Base-by-base conservation (phyloP, 2,329 filamentous ascomycete genomes). In the Cladorrhinum sp. region DNA sequence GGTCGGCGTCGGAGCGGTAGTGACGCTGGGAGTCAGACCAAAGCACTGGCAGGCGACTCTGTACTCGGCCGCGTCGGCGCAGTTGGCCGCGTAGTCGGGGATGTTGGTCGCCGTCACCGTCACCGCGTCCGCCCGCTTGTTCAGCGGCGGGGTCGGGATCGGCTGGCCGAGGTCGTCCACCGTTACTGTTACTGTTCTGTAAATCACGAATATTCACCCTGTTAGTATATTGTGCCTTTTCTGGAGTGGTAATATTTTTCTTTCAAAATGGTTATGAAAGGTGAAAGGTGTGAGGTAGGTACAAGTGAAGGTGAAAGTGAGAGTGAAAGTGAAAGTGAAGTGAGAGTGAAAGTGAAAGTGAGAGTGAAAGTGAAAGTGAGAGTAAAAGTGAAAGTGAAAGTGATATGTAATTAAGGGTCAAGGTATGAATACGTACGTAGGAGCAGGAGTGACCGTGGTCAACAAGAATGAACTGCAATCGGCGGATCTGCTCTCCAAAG, bases 11-110 rank as follows among this genome's bases (percentile, higher is more conserved):
- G 75, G 66, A 57, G 73, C 76, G 10, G 77, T 79, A 60, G 70
- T 73, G 51, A 74, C 71, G 2, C 68, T 63, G 39, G 71, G 72
- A 42, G 76, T 78, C 70, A 80, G 72, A 54, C 77, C 77, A 71
- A 73, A 80, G 75, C 78, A 80, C 57, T 70, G 71, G 74, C 77
- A 80, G 57, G 74, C 77, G 39, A 76, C 76, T 30, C 75, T 70
- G 71, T 78, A 80, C 52, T 70, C 68, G 30, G 64, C 67, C 16
- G 65, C 66, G 48, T 69, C 63, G 58, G 69, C 67, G 70, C 76
- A 79, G 50, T 69, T 68, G 20, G 73, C 73, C 58, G 77, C 77
- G 69, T 79, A 80, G 59, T 73, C 68, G 54, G 77, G 78, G 58
- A 77, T 67, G 54, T 61, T 66, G 51, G 66, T 73, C 59, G 75